Evolutionary conservation across 2,329 filamentous ascomycete genomes (phyloP).

Genomic region (Ceratocystis eucalypticola): DNA sequence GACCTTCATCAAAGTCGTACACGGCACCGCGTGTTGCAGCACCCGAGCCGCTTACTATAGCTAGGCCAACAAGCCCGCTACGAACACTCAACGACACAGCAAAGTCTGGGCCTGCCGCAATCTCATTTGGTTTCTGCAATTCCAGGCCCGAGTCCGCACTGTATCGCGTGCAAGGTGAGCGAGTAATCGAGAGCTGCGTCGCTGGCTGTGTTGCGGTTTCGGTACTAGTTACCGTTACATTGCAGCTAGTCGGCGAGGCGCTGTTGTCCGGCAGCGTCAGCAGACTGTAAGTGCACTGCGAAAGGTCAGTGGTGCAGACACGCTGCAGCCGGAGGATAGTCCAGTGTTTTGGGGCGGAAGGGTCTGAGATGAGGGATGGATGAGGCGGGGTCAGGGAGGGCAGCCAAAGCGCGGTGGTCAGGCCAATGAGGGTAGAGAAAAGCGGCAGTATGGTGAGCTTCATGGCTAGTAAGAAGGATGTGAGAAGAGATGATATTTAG

Average conservation of each 20-base stretch:
- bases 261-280: neutral
- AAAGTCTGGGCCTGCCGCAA: neutral
- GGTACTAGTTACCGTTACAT: neutral
- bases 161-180: neutral
- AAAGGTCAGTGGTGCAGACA: neutral
- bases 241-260: neutral
- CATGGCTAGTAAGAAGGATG: neutral
- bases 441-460: neutral
- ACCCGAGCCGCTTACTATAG: neutral
- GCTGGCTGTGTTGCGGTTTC: neutral
- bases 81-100: neutral
- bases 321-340: conserved; percentile 1
- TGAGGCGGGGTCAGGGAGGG: neutral
- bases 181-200: neutral
- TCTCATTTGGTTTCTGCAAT: neutral
- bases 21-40: neutral
- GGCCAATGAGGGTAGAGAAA: neutral
- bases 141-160: neutral
- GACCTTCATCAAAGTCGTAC: neutral
- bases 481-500: neutral
- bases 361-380: neutral
- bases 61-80: neutral
- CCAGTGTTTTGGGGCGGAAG: neutral
- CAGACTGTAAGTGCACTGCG: neutral
- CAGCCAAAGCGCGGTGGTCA: neutral